Percentiles rank a stretch among this genome's conserved stretches.
phyloP scores from a whole-genome alignment of 768 basidiomycete genomes.

The Leccinum longicurvipes region DNA sequence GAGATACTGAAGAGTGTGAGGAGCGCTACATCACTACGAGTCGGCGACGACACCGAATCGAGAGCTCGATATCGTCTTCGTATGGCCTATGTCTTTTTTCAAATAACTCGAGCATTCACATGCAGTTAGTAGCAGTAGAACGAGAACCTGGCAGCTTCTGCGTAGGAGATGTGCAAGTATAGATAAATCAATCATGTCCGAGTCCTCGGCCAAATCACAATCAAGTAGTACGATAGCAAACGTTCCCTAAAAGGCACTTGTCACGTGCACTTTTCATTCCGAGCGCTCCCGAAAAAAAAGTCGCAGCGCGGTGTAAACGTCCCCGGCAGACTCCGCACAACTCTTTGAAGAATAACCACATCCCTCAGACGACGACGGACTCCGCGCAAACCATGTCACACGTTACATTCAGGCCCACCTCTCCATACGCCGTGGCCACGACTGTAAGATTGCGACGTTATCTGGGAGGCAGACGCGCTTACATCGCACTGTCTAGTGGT shows the following conservation, averaged over 20 bases:
- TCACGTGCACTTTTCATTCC: slow-evolving; percentile 21
- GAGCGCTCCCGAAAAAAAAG: slow-evolving; percentile 7
- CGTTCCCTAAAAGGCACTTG: not conserved
- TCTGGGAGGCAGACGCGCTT: not conserved
- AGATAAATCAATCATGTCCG: not conserved
- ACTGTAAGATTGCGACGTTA: slow-evolving; percentile 32
- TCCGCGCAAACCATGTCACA: slow-evolving; percentile 38
- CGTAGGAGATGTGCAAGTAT: too few relatives aligned
- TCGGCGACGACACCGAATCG: too few relatives aligned
- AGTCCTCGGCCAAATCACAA: not conserved
- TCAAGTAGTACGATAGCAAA: too few relatives aligned
- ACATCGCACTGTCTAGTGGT: slow-evolving; percentile 32
- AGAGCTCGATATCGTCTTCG: too few relatives aligned
- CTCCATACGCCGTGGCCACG: slow-evolving; percentile 36
- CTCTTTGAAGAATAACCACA: not conserved
- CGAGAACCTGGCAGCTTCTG: not conserved
- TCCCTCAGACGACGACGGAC: not conserved
- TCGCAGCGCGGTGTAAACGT: too few relatives aligned
- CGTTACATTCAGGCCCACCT: slow-evolving; percentile 37
- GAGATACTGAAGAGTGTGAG: not conserved
- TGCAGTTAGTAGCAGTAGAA: not conserved
- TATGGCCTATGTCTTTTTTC: too few relatives aligned
- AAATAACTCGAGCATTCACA: not conserved
- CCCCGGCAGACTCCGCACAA: not conserved
- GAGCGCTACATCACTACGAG: not conserved